Evolutionary conservation across 164 flowering plant genomes (phyloP).

Genomic region (Warburgia ugandensis): DNA sequence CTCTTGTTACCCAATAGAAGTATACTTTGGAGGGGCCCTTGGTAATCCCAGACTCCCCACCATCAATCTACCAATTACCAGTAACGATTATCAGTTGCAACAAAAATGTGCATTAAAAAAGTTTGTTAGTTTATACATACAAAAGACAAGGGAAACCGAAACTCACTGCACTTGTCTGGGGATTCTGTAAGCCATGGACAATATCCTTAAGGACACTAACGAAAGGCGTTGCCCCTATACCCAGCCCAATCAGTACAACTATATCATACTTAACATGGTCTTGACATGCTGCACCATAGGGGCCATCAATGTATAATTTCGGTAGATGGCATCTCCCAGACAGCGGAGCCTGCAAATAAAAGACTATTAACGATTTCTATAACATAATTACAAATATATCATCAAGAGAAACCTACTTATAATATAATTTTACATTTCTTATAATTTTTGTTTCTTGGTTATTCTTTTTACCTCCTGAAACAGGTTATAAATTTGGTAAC

Average conservation of each 20-base stretch:
- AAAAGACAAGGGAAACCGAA: background rate
- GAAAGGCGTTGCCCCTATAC: constrained; percentile 54
- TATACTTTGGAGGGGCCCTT: constrained; percentile 36
- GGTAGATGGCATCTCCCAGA: constrained; percentile 19
- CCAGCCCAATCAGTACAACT: constrained; percentile 38
- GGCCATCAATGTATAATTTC: constrained; percentile 36
- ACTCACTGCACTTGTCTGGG: background rate
- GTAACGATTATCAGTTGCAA: too few species aligned
- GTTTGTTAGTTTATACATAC: too few species aligned
- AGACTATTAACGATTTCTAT: too few species aligned
- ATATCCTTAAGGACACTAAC: constrained; percentile 42
- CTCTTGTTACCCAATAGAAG: constrained; percentile 52
- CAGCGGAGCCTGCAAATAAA: constrained; percentile 22
- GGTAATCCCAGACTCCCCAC: constrained; percentile 15
- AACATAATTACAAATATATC: too few species aligned
- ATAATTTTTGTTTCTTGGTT: background rate
- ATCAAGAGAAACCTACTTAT: too few species aligned
- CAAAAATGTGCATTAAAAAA: too few species aligned
- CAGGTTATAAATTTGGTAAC: constrained; percentile 25
- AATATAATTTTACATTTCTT: too few species aligned
- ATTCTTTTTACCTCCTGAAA: constrained; percentile 42
- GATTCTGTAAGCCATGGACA: constrained; percentile 12
- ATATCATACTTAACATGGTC: constrained; percentile 42
- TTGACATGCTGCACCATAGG: constrained; percentile 46
- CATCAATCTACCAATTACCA: constrained; percentile 9